Evolutionary conservation across 495 filamentous ascomycete genomes (phyloP).

Genomic region (Amorphotheca resinae): DNA sequence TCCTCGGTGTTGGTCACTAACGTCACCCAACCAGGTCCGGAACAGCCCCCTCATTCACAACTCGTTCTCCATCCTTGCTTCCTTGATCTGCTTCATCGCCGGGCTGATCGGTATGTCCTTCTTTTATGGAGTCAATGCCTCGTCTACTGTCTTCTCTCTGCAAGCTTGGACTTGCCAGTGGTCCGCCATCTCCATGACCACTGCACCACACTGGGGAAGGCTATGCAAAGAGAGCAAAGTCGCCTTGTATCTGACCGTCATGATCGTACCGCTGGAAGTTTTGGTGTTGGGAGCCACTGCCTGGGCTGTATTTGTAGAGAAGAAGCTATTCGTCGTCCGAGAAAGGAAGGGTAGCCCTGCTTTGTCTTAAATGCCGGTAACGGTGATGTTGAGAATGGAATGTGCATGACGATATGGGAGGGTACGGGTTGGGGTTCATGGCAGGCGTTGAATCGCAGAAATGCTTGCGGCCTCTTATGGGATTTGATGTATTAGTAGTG

Average conservation of each 20-base stretch:
- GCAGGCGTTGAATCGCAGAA: background rate
- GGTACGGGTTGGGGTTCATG: background rate
- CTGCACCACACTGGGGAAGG: constrained; percentile 33
- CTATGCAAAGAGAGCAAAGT: constrained; percentile 38
- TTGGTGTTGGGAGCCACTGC: constrained; percentile 27
- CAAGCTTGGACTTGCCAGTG: constrained; percentile 45
- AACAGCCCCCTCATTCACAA: constrained; percentile 25
- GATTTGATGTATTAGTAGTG: background rate
- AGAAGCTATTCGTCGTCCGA: constrained; percentile 16
- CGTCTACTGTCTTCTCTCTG: constrained; percentile 31
- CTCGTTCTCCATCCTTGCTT: constrained; percentile 26
- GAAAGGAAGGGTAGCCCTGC: constrained; percentile 22
- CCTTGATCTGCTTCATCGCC: constrained; percentile 31
- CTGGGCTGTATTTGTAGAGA: constrained; percentile 28
- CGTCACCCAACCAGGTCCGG: constrained; percentile 27
- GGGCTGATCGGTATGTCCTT: constrained; percentile 37
- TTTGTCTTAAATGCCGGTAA: constrained; percentile 14
- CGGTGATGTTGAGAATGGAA: background rate
- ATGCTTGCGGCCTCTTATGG: background rate
- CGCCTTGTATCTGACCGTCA: constrained; percentile 35
- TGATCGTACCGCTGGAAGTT: constrained; percentile 39
- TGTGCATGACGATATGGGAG: background rate
- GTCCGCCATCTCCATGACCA: constrained; percentile 30
- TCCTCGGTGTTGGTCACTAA: background rate
- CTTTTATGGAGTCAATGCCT: constrained; percentile 41